Evolutionary conservation across 106 monocot genomes (phyloP), one percentile per base, ranked within the genome.

Genomic region (Vanilla planifolia): DNA sequence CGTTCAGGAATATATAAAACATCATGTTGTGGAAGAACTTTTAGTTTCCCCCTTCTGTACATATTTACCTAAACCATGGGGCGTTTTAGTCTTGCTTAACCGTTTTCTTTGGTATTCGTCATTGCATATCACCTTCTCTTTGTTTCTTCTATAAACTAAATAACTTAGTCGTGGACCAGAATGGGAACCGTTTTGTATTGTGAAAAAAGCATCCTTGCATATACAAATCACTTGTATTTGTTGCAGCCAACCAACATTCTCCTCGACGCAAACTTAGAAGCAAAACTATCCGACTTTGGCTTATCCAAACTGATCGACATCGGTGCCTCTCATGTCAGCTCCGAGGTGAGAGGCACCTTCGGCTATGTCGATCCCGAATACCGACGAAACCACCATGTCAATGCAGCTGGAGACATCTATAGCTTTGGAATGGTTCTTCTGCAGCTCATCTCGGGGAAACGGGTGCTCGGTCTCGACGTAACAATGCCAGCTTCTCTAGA

Each of bases 291-390:
- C 8, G 83, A 83, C 33, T 75, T 83, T 21, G 78, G 83, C n/a
- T 62, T 83, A 43, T 78, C 78, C 0, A 83, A 64, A 66, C 51
- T 71, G 3, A 78, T 83, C 26, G 78, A 78, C 28, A 3, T 58
- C 1, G 83, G 74, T 0, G 64, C 65, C 1, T 83, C 83, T 23
- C 51, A 83, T 22, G 67, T 83, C 16, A 75, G 78, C 71, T 83
- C 83, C 8, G 83, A 78, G 71, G 77, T 78, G 24, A 60, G 78
- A 59, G 78, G 75, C 4, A 78, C 78, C 28, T 78, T 74, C 37
- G 83, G 82, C 40, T 74, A 77, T 17, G 73, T 77, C 6, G 77
- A 77, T 58, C 82, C 77, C 4, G 82, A 82, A 45, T 82, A 82
- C 33, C 73, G 77, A 3, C 73, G 60, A 40, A 64, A 77, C 50